Percentiles rank a stretch among this genome's conserved stretches.
phyloP scores from a whole-genome alignment of 441 rosid species.

The Croton laevigatus region DNA sequence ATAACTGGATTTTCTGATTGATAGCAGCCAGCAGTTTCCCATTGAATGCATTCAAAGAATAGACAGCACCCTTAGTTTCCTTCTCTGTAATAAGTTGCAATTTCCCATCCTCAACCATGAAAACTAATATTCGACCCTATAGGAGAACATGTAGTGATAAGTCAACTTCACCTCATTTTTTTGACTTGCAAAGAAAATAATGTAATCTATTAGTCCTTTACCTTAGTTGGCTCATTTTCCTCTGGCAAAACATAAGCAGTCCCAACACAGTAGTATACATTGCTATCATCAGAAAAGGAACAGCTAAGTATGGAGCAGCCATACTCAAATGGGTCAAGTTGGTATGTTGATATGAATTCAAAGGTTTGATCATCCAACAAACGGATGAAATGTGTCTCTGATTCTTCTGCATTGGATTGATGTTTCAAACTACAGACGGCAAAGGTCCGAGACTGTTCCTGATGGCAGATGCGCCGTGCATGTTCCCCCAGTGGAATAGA shows the following conservation, averaged over 20 bases:
- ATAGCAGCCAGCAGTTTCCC: conserved; percentile 94
- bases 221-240: conserved; percentile 97
- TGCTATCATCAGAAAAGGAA: conserved; percentile 77
- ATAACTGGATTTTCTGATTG: conserved; percentile 91
- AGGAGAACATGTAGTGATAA: neutral
- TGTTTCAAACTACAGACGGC: conserved; percentile 84
- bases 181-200: neutral
- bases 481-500: conserved; percentile 97
- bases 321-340: conserved; percentile 81
- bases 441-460: conserved; percentile 91
- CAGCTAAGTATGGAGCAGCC: conserved; percentile 97
- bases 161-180: neutral
- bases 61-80: conserved; percentile 95
- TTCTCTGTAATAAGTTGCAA: conserved; percentile 89
- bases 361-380: conserved; percentile 91
- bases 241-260: conserved; percentile 98
- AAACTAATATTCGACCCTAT: conserved; percentile 92
- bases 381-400: conserved; percentile 82
- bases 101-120: conserved; percentile 82
- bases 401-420: conserved; percentile 78
- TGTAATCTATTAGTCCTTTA: conserved; percentile 12
- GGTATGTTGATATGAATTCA: conserved; percentile 78
- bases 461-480: conserved; percentile 94
- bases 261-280: conserved; percentile 91
- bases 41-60: conserved; percentile 86